Evolutionary conservation across 352 stramenopile species (phyloP).

Genomic region (Aphanomyces cochlioides): DNA sequence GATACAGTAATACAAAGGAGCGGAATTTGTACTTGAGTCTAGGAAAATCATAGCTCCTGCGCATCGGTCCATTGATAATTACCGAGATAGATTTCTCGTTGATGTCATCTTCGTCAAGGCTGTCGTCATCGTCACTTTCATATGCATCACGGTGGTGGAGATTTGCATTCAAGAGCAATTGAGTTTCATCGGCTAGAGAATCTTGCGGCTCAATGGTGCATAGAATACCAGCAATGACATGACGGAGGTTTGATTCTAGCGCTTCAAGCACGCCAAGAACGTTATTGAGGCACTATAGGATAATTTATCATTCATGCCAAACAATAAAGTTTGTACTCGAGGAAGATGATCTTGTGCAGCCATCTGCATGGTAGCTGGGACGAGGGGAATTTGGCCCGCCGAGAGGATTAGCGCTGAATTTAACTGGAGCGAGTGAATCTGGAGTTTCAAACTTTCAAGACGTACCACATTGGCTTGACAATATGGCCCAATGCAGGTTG

Average conservation of each 20-base stretch:
- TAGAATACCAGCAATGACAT: slow-evolving; percentile 61
- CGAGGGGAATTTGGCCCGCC: slow-evolving; percentile 96
- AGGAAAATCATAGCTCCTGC: too few relatives aligned
- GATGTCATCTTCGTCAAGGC: slow-evolving; percentile 69
- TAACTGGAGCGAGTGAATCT: slow-evolving; percentile 1
- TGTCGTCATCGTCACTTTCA: slow-evolving; percentile 56
- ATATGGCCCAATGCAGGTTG: slow-evolving; percentile 98
- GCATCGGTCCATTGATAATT: too few relatives aligned
- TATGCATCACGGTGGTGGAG: slow-evolving; percentile 51
- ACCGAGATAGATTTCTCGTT: slow-evolving; percentile 15
- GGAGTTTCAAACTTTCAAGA: too few relatives aligned
- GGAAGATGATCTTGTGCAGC: slow-evolving; percentile 32
- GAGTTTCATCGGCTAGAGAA: neutral
- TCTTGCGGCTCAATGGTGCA: slow-evolving; percentile 43
- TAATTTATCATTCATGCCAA: too few relatives aligned
- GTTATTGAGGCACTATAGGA: slow-evolving; percentile 58
- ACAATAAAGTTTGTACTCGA: too few relatives aligned
- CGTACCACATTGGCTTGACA: slow-evolving; percentile 94
- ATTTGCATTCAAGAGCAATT: slow-evolving; percentile 44
- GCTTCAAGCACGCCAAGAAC: slow-evolving; percentile 63
- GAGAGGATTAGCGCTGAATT: slow-evolving; percentile 89
- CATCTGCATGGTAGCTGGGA: slow-evolving; percentile 93
- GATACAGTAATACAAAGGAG: slow-evolving; percentile 66
- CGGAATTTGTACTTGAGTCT: slow-evolving; percentile 34
- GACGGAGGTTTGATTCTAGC: slow-evolving; percentile 72